Evolutionary conservation across 345 rosid genomes (phyloP), one percentile per base, ranked within the genome.

Genomic region (Corchorus olitorius): DNA sequence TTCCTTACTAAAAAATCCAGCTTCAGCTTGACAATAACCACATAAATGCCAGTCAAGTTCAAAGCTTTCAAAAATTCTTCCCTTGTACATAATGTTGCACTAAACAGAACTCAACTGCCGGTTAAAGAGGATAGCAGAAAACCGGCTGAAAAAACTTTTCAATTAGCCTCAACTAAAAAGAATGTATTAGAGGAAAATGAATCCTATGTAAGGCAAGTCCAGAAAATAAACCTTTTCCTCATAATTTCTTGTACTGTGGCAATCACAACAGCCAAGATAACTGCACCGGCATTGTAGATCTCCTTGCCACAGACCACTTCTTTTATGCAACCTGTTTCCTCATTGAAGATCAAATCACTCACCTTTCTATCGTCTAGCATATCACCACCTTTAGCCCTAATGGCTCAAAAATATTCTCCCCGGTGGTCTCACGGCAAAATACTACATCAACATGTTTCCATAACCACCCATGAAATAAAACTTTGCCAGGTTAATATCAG

Each of bases 1-100:
- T 27, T 27, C 27, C 27, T 1, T 27, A 1, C 27, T 27, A 27
- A 1, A 27, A 27, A 27, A 83, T 88, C 93, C 43, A 88, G 78
- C 59, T 61, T 20, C 54, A 88, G 83, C 84, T 88, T 87, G 61
- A 82, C 78, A 17, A 81, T 67, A 70, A 88, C 76, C 16, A 84
- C 81, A 48, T 89, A 89, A 65, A 88, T 74, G 48, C 78, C 76
- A 13, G 80, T 78, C 79, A 89, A 79, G 80, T 88, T 88, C 86
- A 84, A 65, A 53, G 86, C 89, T 80, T 79, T 91, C 67, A 84
- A 76, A 81, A 89, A 91, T 79, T 91, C 96, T 75, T 86, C 90
- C 62, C 81, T 76, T 15, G 83, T 75, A 83, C 59, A 65, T 75
- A 88, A 77, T 66, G 83, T 89, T 86, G 88, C 87, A 79, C 93